These are phyloP conservation scores for Coleophoma cylindrospora DNA, from an alignment of 2,329 filamentous ascomycete species.

Conservation along the genomic window DNA sequence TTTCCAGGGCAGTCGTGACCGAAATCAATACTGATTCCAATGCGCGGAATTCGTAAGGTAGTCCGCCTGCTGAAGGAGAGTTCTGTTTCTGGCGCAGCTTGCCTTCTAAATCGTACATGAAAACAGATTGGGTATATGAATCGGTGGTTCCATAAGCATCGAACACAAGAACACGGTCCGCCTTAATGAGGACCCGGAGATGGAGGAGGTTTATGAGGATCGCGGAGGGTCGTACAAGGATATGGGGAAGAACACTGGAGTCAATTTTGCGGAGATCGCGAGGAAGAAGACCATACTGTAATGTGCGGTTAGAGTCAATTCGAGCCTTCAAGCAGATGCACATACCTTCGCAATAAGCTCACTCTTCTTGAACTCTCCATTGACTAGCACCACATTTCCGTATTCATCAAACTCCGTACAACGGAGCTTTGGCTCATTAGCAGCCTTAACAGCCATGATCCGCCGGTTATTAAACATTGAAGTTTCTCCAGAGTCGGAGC, in stretches of 20 bases:
- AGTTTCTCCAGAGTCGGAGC: constrained; percentile 54
- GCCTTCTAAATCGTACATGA: constrained; percentile 95
- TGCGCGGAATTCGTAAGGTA: constrained; percentile 94
- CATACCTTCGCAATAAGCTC: constrained; percentile 89
- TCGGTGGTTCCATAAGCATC: constrained; percentile 94
- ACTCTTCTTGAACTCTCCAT: constrained; percentile 95
- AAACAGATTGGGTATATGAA: constrained; percentile 91
- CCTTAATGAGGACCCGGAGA: constrained; percentile 90
- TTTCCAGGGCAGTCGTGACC: constrained; percentile 86
- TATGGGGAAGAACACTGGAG: constrained; percentile 90
- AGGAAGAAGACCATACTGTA: constrained; percentile 81
- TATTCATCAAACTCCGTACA: constrained; percentile 95
- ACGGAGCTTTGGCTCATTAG: constrained; percentile 77
- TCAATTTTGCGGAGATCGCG: constrained; percentile 97
- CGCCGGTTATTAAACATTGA: constrained; percentile 67
- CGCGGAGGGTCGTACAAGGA: constrained; percentile 85
- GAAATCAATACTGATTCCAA: constrained; percentile 93
- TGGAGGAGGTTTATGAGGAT: constrained; percentile 97
- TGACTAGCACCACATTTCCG: constrained; percentile 86
- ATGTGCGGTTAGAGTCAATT: constrained; percentile 14
- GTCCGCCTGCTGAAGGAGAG: constrained; percentile 49
- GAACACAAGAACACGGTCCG: constrained; percentile 90
- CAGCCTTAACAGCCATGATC: constrained; percentile 67
- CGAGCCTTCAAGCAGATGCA: neutral
- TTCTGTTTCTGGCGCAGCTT: constrained; percentile 78